Evolutionary conservation across 2,329 filamentous ascomycete genomes (phyloP).

Genomic region (Ceratocystis variospora): DNA sequence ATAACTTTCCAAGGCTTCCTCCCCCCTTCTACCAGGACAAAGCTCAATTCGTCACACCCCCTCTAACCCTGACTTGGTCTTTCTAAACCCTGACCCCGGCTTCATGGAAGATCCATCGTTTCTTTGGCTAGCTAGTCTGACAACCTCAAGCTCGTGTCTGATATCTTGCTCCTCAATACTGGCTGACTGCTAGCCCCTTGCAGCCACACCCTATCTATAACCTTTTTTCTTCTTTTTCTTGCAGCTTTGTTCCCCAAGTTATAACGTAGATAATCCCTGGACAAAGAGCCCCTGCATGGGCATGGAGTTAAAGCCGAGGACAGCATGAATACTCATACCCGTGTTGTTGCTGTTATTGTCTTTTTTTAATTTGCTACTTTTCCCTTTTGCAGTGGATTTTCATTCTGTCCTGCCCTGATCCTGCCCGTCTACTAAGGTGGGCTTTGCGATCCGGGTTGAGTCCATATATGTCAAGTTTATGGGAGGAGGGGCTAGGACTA

Average conservation of each 20-base stretch:
- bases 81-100: no score
- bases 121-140: no score
- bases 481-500: neutral
- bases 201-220: no score
- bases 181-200: no score
- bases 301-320: neutral
- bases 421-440: neutral
- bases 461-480: neutral
- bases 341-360: neutral
- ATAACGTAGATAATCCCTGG: neutral
- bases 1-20: neutral
- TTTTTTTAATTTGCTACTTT: neutral
- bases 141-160: neutral
- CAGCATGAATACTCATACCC: neutral
- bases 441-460: neutral
- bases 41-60: no score
- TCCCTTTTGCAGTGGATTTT: neutral
- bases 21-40: neutral
- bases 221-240: neutral
- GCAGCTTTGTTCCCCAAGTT: neutral
- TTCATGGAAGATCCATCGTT: no score
- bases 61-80: neutral
- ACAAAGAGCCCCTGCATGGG: neutral
- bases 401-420: neutral
- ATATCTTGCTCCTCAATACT: neutral